These are phyloP conservation scores for Podospora pseudopauciseta DNA, from an alignment of 495 filamentous ascomycete genomes.

Conservation along the genomic window DNA sequence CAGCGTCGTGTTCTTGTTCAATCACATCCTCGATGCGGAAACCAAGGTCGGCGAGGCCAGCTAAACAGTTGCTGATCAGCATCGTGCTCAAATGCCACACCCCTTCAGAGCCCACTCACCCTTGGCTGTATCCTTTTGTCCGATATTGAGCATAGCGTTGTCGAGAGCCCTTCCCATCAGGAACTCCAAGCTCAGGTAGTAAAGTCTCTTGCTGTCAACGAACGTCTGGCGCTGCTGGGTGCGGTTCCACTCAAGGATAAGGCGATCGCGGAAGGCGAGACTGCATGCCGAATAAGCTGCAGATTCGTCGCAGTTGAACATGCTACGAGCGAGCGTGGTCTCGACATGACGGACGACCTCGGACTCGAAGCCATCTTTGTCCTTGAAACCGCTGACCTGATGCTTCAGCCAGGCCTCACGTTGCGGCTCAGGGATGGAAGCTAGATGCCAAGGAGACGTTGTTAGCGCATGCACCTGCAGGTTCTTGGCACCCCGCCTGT, in stretches of 20 bases:
- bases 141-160: conserved; percentile 97
- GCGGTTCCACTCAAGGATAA: conserved; percentile 95
- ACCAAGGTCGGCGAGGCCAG: conserved; percentile 81
- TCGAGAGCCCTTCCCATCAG: conserved; percentile 94
- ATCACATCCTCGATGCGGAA: conserved; percentile 98
- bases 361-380: conserved; percentile 63
- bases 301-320: conserved; percentile 97
- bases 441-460: conserved; percentile 26
- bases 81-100: conserved; percentile 12
- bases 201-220: conserved; percentile 84
- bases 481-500: conserved; percentile 13
- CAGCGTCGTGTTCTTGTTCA: conserved; percentile 91
- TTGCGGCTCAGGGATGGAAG: conserved; percentile 79
- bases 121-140: conserved; percentile 78
- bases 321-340: conserved; percentile 89
- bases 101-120: conserved; percentile 41
- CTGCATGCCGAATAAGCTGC: conserved; percentile 89
- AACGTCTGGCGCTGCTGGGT: conserved; percentile 96
- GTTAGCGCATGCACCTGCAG: conserved; percentile 18
- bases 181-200: conserved; percentile 95
- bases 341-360: conserved; percentile 93
- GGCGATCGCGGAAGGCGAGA: conserved; percentile 85
- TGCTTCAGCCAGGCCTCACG: conserved; percentile 85
- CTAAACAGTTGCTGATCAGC: conserved; percentile 35
- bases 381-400: conserved; percentile 64